Percentiles rank a stretch among this genome's conserved stretches.
These are phyloP conservation scores for Cercospora citrullina DNA, from an alignment of 2,329 filamentous ascomycete species.

Conservation along the genomic window DNA sequence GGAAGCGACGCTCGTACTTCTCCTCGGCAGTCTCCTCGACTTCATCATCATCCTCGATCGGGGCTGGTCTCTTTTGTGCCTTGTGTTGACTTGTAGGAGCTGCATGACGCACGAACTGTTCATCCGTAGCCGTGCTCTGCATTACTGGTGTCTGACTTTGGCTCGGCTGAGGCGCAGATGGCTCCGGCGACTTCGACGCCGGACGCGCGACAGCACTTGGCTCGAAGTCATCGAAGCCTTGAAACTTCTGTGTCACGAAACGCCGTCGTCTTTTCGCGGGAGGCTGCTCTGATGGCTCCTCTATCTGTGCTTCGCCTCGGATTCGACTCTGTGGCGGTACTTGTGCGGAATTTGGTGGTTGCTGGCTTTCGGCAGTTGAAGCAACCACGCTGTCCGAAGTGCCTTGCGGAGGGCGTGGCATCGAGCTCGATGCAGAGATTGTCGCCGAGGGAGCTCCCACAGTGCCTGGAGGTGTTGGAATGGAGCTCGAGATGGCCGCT, in stretches of 20 bases:
- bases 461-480: not conserved
- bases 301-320: not conserved
- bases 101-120: slow-evolving; percentile 12
- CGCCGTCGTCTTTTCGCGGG: slow-evolving; percentile 32
- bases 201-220: slow-evolving; percentile 34
- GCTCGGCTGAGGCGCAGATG: slow-evolving; percentile 18
- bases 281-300: slow-evolving; percentile 10
- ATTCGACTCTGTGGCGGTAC: not conserved
- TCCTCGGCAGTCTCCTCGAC: slow-evolving; percentile 42
- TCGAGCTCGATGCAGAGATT: not conserved
- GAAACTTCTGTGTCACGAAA: slow-evolving; percentile 56
- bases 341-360: not conserved
- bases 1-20: slow-evolving; percentile 70
- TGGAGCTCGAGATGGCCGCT: slow-evolving; percentile 1
- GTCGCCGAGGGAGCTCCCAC: not conserved
- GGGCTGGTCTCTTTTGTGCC: slow-evolving; percentile 35
- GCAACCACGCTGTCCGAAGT: not conserved
- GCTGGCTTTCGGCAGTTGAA: not conserved
- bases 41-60: slow-evolving; percentile 25
- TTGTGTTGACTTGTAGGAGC: slow-evolving; percentile 19
- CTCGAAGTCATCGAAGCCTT: slow-evolving; percentile 46
- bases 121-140: slow-evolving; percentile 27
- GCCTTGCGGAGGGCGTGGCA: slow-evolving; percentile 1
- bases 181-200: slow-evolving; percentile 26
- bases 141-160: slow-evolving; percentile 28